phyloP scores from a whole-genome alignment of 1,139 yeast species.

The Saccharomyces hybrid region DNA sequence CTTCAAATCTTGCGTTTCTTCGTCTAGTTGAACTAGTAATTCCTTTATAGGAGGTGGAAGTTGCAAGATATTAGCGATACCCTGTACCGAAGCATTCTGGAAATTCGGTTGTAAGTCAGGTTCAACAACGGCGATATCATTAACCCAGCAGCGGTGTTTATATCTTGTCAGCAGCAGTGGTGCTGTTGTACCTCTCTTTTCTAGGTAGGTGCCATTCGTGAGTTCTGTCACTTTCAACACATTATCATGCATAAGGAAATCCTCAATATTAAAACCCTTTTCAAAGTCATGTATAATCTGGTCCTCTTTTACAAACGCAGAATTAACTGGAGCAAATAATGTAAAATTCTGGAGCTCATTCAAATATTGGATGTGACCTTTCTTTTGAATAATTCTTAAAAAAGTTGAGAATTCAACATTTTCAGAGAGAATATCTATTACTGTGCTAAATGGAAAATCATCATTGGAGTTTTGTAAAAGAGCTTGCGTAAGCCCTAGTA shows the following conservation, averaged over 20 bases:
- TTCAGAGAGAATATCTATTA: constrained; percentile 69
- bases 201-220: constrained; percentile 10
- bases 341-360: constrained; percentile 65
- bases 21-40: constrained; percentile 1
- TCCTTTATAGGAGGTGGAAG: constrained; percentile 7
- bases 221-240: constrained; percentile 15
- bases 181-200: not conserved
- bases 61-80: constrained; percentile 43
- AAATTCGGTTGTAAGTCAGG: constrained; percentile 58
- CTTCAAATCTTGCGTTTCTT: not conserved
- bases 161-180: constrained; percentile 7
- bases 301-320: constrained; percentile 50
- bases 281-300: constrained; percentile 17
- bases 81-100: constrained; percentile 69
- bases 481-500: not conserved
- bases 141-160: constrained; percentile 33
- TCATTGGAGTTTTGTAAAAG: not conserved
- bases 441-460: constrained; percentile 36
- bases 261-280: constrained; percentile 19
- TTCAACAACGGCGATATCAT: constrained; percentile 50
- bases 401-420: constrained; percentile 69
- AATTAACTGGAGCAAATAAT: constrained; percentile 76
- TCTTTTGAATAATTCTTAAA: constrained; percentile 55
- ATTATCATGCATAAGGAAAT: constrained; percentile 22
- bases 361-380: constrained; percentile 60